Base-by-base conservation (phyloP, 2,329 filamentous ascomycete genomes). In the Xylaria sp. region DNA sequence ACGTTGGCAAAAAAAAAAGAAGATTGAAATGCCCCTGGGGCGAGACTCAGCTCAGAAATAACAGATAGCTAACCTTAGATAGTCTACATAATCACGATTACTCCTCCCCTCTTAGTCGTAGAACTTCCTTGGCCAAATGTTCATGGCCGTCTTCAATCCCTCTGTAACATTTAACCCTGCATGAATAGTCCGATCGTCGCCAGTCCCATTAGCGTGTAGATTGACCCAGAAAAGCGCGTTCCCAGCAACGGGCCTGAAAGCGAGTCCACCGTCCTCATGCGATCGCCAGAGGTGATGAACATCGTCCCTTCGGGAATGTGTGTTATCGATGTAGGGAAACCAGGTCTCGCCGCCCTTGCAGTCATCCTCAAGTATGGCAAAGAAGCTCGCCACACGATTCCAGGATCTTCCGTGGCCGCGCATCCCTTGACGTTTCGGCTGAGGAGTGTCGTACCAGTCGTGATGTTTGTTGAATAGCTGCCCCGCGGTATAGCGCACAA, bases 221-320 rank as follows among this genome's bases (percentile, higher is more conserved):
- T 81, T 81, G 19, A 79, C 73, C 79, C 79, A 81, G 65, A 81
- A 81, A 38, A 82, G 59, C 8, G 79, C 79, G 56, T 81, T 81
- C 0, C 78, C 78, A 3, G 70, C 72, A 2, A 80, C 70, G 1
- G 79, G 79, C 35, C 67, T 67, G 60, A 81, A 80, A 2, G 77
- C 77, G 33, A 80, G 62, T 0, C 79, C 78, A 0, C 77, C 77
- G 1, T 75, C 71, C 53, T 77, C 73, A 41, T 80, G 78, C 25
- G 65, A 65, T 54, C 75, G 74, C 77, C 77, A 80, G 35, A 65
- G 47, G 46, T 55, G 68, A 11, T 64, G 60, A 27, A 58, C 51
- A 7, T 69, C 67, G 31, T 54, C 43, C 21, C 35, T 54, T 1
- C 48, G 27, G 17, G 48, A 29, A 41, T 66, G 61, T 40, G 64